phyloP scores from a whole-genome alignment of 225 moss, liverwort and hornwort species.

The Pseudisothecium myosuroides region DNA sequence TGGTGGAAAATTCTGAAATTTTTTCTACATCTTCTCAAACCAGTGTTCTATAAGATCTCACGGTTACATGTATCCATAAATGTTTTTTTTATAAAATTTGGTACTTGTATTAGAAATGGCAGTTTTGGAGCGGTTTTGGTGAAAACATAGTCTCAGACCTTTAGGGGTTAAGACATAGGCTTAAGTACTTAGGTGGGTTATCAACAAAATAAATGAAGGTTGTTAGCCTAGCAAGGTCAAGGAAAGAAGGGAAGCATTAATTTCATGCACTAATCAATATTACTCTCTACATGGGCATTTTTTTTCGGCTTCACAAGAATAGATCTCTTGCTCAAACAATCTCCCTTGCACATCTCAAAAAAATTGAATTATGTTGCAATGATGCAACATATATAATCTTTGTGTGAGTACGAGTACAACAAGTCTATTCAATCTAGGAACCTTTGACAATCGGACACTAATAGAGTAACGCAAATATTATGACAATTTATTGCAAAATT shows the following conservation, averaged over 20 bases:
- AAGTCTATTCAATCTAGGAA: too few relatives aligned
- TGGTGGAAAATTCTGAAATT: too few relatives aligned
- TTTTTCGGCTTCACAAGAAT: fast-evolving
- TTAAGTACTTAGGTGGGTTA: not conserved
- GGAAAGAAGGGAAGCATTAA: not conserved
- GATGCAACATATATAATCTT: not conserved
- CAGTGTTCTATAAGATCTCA: too few relatives aligned
- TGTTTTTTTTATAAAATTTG: too few relatives aligned
- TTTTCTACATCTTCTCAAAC: too few relatives aligned
- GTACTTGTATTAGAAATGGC: too few relatives aligned
- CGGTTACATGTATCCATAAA: too few relatives aligned
- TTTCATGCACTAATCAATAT: not conserved
- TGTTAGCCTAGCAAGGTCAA: not conserved
- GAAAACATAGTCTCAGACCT: too few relatives aligned
- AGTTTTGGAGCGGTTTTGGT: too few relatives aligned
- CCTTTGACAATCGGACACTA: too few relatives aligned
- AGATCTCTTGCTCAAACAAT: fast-evolving
- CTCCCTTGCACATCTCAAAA: not conserved
- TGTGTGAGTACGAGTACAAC: not conserved
- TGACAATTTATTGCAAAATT: too few relatives aligned
- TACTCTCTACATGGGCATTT: not conserved
- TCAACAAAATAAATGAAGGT: not conserved
- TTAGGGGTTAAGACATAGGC: not conserved
- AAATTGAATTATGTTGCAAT: not conserved
- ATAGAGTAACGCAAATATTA: too few relatives aligned